Evolutionary conservation across 768 basidiomycete genomes (phyloP), one percentile per base, ranked within the genome.

Genomic region (Phallus indusiatus): DNA sequence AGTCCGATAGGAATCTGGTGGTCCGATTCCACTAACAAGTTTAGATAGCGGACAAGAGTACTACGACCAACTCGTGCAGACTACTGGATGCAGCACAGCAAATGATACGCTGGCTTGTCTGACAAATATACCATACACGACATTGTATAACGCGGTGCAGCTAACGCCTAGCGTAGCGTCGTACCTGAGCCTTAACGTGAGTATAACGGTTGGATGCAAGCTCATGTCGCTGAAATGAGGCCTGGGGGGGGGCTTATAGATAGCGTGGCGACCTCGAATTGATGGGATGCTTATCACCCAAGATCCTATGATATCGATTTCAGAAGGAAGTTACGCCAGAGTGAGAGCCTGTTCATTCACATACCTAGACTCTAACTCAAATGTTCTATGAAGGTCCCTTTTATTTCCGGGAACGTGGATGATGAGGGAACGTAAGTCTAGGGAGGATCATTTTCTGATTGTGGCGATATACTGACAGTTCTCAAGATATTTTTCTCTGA

Each of bases 401-500:
- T 46, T 21, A 28, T 63, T 1, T 1, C 49, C 74, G 80, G 80
- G n/a, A 75, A 81, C 60, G 75, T 73, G 60, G 80, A 84, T 53
- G 84, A 85, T 56, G 84, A 85, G 65, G 84, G 82, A 8, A 81
- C 82, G 7, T 55, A 61, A 61, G 61, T 52, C 21, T 33, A n/a
- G 7, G 28, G 28, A 28, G 28, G 28, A 28, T 28, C 28, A 28
- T 48, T 33, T 6, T 9, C n/a, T 20, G 34, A 35, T n/a, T 33
- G 12, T 59, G 10, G n/a, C 33, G 12, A n/a, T 4, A 10, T 3
- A n/a, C n/a, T 42, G n/a, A 42, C 42, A 42, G 12, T 14, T n/a
- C 8, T 14, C 17, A 33, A 61, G 55, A 0, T 51, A 71, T 1
- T 74, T 73, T 64, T 61, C 71, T 0, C 24, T 73, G 5, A 53